A percentile compares a stretch with the other conserved stretches of the same genome.
phyloP scores from a whole-genome alignment of 2,329 filamentous ascomycete species.

The Diaporthe citriasiana region DNA sequence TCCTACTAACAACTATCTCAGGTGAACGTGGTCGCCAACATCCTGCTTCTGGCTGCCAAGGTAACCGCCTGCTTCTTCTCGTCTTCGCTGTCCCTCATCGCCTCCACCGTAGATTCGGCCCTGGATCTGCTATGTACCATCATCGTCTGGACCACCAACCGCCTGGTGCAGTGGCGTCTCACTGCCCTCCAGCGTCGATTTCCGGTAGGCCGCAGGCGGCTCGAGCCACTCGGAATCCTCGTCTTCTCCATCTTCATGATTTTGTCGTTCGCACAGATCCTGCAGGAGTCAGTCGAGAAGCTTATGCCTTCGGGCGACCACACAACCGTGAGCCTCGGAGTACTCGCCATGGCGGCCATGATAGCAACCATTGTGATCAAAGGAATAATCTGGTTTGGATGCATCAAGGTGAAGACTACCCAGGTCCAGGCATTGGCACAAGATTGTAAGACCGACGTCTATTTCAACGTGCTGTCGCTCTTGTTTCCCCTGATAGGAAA shows the following conservation, averaged over 20 bases:
- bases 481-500: constrained; percentile 74
- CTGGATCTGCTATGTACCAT: constrained; percentile 72
- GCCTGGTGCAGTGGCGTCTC: constrained; percentile 70
- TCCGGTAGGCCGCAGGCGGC: constrained; percentile 68
- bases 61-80: constrained; percentile 43
- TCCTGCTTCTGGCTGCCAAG: constrained; percentile 44
- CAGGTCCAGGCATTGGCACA: constrained; percentile 75
- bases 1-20: background rate
- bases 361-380: constrained; percentile 70
- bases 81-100: constrained; percentile 70
- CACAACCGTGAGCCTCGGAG: constrained; percentile 62
- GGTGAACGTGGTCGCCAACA: constrained; percentile 44
- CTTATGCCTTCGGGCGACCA: constrained; percentile 61
- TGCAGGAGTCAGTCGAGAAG: constrained; percentile 72
- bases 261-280: constrained; percentile 72
- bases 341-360: constrained; percentile 70
- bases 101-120: constrained; percentile 72
- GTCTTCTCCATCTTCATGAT: constrained; percentile 76
- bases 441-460: constrained; percentile 74
- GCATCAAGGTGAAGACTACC: constrained; percentile 71
- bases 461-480: constrained; percentile 75
- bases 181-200: constrained; percentile 65
- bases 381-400: constrained; percentile 72
- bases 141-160: constrained; percentile 73
- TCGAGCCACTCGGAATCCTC: constrained; percentile 73